Evolutionary conservation across 495 filamentous ascomycete species (phyloP).

Genomic region (Pseudomonodictys pantanalensis): DNA sequence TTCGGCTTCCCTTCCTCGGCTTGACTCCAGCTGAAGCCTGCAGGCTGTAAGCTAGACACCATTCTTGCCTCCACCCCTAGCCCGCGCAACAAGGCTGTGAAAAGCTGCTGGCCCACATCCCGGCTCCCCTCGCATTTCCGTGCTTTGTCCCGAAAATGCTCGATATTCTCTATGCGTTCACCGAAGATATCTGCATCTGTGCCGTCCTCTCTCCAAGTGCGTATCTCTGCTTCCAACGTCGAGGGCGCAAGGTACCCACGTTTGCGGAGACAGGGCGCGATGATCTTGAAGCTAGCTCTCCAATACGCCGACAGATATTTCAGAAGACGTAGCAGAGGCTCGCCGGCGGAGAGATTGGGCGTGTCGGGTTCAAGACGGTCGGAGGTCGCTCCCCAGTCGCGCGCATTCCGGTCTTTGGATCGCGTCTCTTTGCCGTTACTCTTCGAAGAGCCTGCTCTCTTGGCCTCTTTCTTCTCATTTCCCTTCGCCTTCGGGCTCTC

Average conservation of each 20-base stretch:
- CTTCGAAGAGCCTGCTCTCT: too few relatives aligned
- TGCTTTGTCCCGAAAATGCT: constrained; percentile 67
- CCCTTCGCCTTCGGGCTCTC: background rate
- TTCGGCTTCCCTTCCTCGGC: constrained; percentile 60
- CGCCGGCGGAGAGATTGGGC: constrained; percentile 72
- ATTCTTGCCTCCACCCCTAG: constrained; percentile 77
- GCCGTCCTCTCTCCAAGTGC: constrained; percentile 59
- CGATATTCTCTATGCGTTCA: constrained; percentile 63
- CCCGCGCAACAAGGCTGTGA: constrained; percentile 82
- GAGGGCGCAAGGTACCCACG: constrained; percentile 75
- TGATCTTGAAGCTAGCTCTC: constrained; percentile 78
- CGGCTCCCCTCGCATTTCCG: constrained; percentile 74
- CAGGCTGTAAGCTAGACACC: constrained; percentile 78
- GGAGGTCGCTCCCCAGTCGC: constrained; percentile 73
- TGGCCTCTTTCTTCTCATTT: too few relatives aligned
- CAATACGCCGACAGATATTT: constrained; percentile 76
- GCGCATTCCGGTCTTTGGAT: constrained; percentile 40
- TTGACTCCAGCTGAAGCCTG: constrained; percentile 90
- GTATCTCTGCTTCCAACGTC: constrained; percentile 64
- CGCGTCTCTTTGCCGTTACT: constrained; percentile 2
- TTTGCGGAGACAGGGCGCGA: constrained; percentile 79
- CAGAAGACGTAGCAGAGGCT: constrained; percentile 78
- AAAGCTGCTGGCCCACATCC: constrained; percentile 85
- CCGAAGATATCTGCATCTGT: constrained; percentile 65
- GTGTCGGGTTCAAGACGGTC: constrained; percentile 65